Evolutionary conservation across 306 rosid genomes (phyloP).

Genomic region (Myrica gale): DNA sequence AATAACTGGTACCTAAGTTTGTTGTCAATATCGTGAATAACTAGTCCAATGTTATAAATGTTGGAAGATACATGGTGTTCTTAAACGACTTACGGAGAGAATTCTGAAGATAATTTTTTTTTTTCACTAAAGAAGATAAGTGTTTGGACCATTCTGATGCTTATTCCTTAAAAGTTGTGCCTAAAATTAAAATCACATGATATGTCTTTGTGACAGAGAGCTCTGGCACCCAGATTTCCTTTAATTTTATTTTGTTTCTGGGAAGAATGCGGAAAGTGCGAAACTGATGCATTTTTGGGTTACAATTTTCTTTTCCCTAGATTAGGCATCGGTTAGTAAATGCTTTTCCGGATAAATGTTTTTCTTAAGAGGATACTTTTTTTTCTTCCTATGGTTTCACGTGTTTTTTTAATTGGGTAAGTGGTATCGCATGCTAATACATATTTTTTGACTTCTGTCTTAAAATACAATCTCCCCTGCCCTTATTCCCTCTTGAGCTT

Average conservation of each 20-base stretch:
- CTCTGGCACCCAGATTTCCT: neutral
- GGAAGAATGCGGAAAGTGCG: neutral
- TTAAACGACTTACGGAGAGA: neutral
- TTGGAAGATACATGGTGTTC: neutral
- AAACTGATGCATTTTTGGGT: neutral
- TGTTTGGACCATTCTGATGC: neutral
- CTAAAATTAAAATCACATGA: neutral
- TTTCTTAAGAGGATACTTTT: no score
- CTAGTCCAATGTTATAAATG: conserved; percentile 6
- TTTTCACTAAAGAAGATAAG: neutral
- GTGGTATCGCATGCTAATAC: no score
- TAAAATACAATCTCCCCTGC: no score
- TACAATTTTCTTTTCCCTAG: neutral
- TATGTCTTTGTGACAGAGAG: neutral
- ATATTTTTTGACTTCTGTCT: no score
- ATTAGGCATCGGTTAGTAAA: no score
- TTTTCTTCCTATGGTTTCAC: no score
- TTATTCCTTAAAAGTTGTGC: neutral
- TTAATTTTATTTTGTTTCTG: neutral
- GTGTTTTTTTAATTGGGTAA: no score
- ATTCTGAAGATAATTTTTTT: neutral
- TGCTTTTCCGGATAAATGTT: no score
- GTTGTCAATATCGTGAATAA: conserved; percentile 22
- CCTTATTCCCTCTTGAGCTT: no score
- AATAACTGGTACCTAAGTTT: conserved; percentile 25